phyloP scores from a whole-genome alignment of 345 rosid genomes.

The Populus deltoides region DNA sequence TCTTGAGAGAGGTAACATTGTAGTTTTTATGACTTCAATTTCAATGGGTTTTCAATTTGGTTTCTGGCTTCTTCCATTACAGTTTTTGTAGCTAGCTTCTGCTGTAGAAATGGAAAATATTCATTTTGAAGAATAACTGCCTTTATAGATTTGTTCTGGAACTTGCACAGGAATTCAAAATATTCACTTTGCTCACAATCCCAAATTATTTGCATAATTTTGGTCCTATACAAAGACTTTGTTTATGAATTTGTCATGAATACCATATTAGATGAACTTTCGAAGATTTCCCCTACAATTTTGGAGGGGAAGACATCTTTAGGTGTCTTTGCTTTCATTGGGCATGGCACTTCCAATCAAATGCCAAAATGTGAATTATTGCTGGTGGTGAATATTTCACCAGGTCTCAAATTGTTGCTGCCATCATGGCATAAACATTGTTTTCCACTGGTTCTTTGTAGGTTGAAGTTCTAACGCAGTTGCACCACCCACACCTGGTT shows the following conservation, averaged over 20 bases:
- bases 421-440: background rate
- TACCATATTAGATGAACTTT: no score
- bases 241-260: no score
- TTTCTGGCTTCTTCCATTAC: no score
- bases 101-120: no score
- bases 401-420: background rate
- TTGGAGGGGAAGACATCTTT: background rate
- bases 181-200: background rate
- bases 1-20: constrained; percentile 66
- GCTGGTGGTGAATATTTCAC: background rate
- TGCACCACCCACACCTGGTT: constrained; percentile 72
- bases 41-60: no score
- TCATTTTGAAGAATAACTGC: no score
- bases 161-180: background rate
- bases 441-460: constrained; percentile 24
- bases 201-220: background rate
- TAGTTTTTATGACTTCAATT: no score
- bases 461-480: constrained; percentile 84
- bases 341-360: no score
- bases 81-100: no score
- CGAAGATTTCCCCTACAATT: background rate
- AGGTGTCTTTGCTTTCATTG: no score
- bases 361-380: background rate
- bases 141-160: background rate
- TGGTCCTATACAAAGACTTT: no score